phyloP scores from a whole-genome alignment of 306 rosid genomes.

The Neltuma alba region DNA sequence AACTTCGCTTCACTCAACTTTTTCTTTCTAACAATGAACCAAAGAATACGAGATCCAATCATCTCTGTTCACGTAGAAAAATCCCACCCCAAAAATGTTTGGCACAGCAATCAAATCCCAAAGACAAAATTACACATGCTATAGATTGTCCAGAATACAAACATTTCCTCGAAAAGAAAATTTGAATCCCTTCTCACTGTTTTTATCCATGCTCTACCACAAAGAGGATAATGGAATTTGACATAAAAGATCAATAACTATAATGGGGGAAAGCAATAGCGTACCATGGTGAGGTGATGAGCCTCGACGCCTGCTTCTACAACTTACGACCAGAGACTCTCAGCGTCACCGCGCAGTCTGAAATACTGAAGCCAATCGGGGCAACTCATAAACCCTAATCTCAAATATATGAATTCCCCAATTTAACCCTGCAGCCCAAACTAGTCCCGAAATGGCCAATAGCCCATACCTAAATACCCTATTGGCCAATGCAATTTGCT shows the following conservation, averaged over 20 bases:
- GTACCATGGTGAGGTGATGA: conserved; percentile 10
- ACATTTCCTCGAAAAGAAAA: background rate
- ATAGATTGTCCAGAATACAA: background rate
- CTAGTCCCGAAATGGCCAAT: background rate
- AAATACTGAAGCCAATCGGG: background rate
- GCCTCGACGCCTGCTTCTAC: background rate
- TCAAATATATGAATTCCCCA: background rate
- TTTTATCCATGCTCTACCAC: background rate
- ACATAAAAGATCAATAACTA: background rate
- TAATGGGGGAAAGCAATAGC: background rate
- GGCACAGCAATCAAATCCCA: background rate
- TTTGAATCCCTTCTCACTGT: background rate
- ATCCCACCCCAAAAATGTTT: background rate
- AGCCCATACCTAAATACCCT: conserved; percentile 4
- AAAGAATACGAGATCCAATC: background rate
- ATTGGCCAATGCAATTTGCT: background rate
- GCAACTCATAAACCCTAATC: conserved; percentile 41
- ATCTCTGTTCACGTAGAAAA: background rate
- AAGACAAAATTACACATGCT: background rate
- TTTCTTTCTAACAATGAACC: background rate
- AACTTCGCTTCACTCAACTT: background rate
- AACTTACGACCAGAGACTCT: background rate
- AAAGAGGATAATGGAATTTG: background rate
- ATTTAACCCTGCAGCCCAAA: conserved; percentile 25
- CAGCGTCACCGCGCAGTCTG: background rate